Conservation (phyloP, 139 green algal species). For the Chlorella sorokiniana region DNA sequence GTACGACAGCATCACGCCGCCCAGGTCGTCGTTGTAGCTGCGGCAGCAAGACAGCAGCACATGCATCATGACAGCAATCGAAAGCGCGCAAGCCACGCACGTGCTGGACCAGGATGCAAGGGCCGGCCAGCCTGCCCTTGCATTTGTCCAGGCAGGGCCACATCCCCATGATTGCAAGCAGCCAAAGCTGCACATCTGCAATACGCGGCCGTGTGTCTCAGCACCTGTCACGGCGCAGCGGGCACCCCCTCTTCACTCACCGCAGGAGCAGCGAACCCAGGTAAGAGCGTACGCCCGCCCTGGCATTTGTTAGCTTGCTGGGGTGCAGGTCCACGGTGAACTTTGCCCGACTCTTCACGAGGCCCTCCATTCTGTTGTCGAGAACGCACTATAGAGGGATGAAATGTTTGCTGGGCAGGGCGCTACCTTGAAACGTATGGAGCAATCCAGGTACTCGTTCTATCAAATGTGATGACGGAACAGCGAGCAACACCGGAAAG, state of each 20-base stretch:
- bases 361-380: conserved; percentile 14
- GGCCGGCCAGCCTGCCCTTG: too few species aligned
- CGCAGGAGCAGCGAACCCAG: conserved; percentile 49
- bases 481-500: too few species aligned
- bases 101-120: too few species aligned
- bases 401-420: too few species aligned
- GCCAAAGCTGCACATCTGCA: background rate
- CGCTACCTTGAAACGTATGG: too few species aligned
- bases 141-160: too few species aligned
- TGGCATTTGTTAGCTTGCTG: conserved; percentile 30
- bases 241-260: conserved; percentile 15
- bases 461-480: too few species aligned
- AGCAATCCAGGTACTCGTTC: too few species aligned
- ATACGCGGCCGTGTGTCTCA: background rate
- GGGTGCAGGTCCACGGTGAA: conserved; percentile 62
- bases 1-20: conserved; percentile 57
- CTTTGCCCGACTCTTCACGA: background rate
- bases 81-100: too few species aligned
- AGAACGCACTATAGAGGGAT: background rate
- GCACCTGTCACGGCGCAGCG: background rate
- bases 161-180: too few species aligned
- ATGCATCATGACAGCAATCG: too few species aligned
- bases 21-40: conserved; percentile 63
- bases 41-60: background rate
- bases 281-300: conserved; percentile 50